Evolutionary conservation across 2,329 filamentous ascomycete species (phyloP).

Genomic region (Colletotrichum musae): DNA sequence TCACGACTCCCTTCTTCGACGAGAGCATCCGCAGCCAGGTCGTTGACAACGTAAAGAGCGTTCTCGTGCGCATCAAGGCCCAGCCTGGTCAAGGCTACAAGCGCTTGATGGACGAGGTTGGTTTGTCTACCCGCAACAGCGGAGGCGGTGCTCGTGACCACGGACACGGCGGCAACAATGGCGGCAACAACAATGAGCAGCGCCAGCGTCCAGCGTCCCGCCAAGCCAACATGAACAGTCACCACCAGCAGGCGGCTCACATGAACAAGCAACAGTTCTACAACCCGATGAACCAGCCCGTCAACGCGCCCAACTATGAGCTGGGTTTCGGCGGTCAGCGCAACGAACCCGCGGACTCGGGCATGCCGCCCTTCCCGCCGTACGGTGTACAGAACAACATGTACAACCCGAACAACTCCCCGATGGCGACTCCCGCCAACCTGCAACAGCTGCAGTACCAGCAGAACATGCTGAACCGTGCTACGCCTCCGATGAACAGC

Average conservation of each 20-base stretch:
- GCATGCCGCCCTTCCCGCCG: slow-evolving; percentile 64
- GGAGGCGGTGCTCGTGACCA: slow-evolving; percentile 61
- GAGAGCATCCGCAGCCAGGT: slow-evolving; percentile 90
- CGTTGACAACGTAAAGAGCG: slow-evolving; percentile 91
- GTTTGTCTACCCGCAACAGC: slow-evolving; percentile 78
- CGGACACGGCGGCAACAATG: slow-evolving; percentile 51
- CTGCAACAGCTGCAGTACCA: slow-evolving; percentile 73
- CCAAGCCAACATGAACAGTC: slow-evolving; percentile 63
- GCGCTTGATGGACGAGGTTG: slow-evolving; percentile 98
- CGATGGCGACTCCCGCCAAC: slow-evolving; percentile 62
- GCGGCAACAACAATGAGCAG: slow-evolving; percentile 56
- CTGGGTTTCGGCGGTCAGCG: slow-evolving; percentile 65
- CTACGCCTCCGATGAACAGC: slow-evolving; percentile 68
- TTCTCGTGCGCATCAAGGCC: slow-evolving; percentile 90
- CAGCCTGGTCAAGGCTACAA: slow-evolving; percentile 97
- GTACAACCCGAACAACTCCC: slow-evolving; percentile 62
- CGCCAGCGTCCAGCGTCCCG: slow-evolving; percentile 70
- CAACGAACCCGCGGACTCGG: slow-evolving; percentile 66
- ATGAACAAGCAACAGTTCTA: slow-evolving; percentile 66
- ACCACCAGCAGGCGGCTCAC: slow-evolving; percentile 58
- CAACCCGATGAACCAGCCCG: slow-evolving; percentile 62
- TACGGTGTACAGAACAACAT: slow-evolving; percentile 67
- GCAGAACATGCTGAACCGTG: slow-evolving; percentile 70
- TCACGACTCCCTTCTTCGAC: slow-evolving; percentile 97
- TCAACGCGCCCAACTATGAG: slow-evolving; percentile 63